A percentile compares a stretch with the other conserved stretches of the same genome.
Evolutionary conservation across 2,329 filamentous ascomycete species (phyloP).

Genomic region (Trichoderma koningiopsis): DNA sequence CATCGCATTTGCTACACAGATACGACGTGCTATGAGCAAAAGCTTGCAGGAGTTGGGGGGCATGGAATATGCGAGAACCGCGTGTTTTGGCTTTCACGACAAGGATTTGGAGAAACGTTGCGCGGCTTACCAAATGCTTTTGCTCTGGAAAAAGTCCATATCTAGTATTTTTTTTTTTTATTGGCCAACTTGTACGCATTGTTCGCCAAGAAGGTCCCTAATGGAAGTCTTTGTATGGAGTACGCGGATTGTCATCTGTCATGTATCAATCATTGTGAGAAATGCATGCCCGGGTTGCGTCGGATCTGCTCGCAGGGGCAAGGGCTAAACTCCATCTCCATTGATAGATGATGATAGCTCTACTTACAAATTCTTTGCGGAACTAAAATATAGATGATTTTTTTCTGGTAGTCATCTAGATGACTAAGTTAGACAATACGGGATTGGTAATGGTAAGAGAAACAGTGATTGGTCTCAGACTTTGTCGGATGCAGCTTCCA

Average conservation of each 20-base stretch:
- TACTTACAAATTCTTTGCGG: no score
- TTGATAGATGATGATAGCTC: no score
- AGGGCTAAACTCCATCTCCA: no score
- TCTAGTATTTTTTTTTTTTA: background rate
- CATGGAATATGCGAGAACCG: background rate
- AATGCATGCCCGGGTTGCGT: background rate
- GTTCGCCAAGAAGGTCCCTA: background rate
- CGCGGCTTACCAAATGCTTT: background rate
- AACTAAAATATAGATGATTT: no score
- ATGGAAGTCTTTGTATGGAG: background rate
- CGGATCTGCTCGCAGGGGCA: background rate
- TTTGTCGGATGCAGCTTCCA: background rate
- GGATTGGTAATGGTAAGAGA: no score
- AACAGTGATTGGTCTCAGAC: background rate
- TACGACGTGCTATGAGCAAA: no score
- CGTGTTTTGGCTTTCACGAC: background rate
- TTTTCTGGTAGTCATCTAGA: no score
- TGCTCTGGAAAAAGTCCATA: background rate
- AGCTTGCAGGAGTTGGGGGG: no score
- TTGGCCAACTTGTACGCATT: background rate
- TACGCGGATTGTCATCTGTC: background rate
- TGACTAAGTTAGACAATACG: no score
- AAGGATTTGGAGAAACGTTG: background rate
- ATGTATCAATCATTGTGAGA: background rate
- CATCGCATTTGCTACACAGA: background rate